Percentiles rank a stretch among this genome's conserved stretches.
Conservation (phyloP, 805 yeast species). For the Teunomyces barrocoloradensis region DNA sequence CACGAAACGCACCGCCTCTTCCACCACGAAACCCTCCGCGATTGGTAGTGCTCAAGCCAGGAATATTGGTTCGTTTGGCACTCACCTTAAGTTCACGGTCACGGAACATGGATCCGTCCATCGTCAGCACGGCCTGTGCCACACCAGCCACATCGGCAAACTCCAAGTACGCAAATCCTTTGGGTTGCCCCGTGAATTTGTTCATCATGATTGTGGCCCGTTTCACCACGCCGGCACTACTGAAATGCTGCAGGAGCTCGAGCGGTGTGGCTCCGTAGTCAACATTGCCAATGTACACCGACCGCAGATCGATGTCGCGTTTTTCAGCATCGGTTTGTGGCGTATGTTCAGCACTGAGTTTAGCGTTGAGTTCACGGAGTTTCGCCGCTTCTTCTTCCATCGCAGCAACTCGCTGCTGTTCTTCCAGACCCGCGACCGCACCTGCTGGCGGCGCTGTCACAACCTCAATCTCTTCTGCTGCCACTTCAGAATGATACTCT, state of each 20-base stretch:
- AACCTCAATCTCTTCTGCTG: not conserved
- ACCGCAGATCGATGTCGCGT: constrained; percentile 70
- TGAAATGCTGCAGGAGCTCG: constrained; percentile 74
- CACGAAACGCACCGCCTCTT: constrained; percentile 28
- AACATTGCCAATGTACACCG: constrained; percentile 81
- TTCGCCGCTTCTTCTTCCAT: constrained; percentile 5
- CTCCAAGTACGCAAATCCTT: constrained; percentile 86
- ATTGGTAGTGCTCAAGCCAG: constrained; percentile 49
- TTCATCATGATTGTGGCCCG: constrained; percentile 77
- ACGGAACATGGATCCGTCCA: constrained; percentile 63
- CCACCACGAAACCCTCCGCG: constrained; percentile 30
- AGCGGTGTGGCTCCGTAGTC: constrained; percentile 78
- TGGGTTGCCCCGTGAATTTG: constrained; percentile 75
- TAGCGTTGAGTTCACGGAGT: constrained; percentile 3
- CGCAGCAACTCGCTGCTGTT: not conserved
- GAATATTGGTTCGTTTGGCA: constrained; percentile 79
- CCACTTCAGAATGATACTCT: not conserved
- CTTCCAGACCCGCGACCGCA: not conserved
- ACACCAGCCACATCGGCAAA: constrained; percentile 69
- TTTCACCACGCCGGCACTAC: constrained; percentile 67
- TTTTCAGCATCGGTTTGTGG: constrained; percentile 43
- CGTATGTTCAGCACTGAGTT: constrained; percentile 13
- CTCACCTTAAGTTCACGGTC: constrained; percentile 72
- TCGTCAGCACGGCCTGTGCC: constrained; percentile 54
- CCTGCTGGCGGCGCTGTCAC: not conserved